phyloP scores from a whole-genome alignment of 257 asterid species.

The Solanum lycopersicoides region DNA sequence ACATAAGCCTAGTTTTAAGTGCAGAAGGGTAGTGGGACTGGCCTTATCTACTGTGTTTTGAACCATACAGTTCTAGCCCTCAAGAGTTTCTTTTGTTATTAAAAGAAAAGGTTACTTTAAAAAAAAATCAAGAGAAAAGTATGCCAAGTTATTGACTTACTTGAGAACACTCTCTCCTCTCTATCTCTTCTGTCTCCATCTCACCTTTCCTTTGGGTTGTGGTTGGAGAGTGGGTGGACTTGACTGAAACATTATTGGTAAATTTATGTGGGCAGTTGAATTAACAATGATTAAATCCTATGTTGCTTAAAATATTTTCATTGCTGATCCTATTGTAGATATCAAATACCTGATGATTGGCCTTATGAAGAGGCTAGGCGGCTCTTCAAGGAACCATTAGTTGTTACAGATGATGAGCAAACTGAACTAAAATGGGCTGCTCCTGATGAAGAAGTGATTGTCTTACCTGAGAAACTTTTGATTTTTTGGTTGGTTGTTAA shows the following conservation, averaged over 20 bases:
- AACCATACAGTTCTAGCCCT: background rate
- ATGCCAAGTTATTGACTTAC: background rate
- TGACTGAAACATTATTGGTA: background rate
- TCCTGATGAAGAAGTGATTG: slow-evolving; percentile 90
- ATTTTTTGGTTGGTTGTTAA: slow-evolving; percentile 4
- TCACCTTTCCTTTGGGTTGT: background rate
- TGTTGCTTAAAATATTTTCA: background rate
- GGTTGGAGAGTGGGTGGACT: background rate
- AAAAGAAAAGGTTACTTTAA: background rate
- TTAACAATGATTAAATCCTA: background rate
- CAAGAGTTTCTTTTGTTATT: background rate
- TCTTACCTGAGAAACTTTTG: background rate
- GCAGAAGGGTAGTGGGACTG: background rate
- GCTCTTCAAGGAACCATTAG: slow-evolving; percentile 91
- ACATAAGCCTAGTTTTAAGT: background rate
- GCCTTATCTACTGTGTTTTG: background rate
- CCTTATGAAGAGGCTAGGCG: slow-evolving; percentile 86
- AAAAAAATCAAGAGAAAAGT: background rate
- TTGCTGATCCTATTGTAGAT: slow-evolving; percentile 33
- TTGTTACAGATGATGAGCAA: slow-evolving; percentile 47
- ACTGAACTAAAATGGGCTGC: slow-evolving; percentile 86
- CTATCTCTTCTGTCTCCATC: background rate
- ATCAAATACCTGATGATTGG: slow-evolving; percentile 92
- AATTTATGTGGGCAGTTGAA: background rate
- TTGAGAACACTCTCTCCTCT: background rate